Base-by-base conservation (phyloP, 257 asterid genomes). In the Lycium ferocissimum region DNA sequence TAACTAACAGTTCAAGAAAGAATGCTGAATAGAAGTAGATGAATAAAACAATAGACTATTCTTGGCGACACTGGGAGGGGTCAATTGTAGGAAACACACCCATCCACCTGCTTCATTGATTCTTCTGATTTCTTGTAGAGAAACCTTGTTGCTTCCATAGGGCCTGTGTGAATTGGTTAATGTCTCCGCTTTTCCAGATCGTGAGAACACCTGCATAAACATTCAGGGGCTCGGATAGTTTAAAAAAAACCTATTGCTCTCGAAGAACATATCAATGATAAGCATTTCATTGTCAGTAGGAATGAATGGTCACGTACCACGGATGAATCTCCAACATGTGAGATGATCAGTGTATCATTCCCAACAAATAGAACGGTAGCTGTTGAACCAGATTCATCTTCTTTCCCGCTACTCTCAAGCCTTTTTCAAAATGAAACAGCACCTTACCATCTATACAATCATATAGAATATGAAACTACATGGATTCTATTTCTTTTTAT, bases 281-380 rank as follows among this genome's bases (percentile, higher is more conserved):
- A 83, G 14, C 79, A 40, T 5, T 66, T 66, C 51, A 38, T 2
- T 83, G 38, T 33, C 38, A 43, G 26, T 14, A n/a, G 49, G 65
- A 35, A 57, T 11, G 20, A 5, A 20, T 51, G 26, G 18, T 81
- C 47, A 59, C 67, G 61, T 92, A 96, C 99, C 98, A 93, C 90
- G 67, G 95, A 87, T 17, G 98, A 97, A 88, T 95, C 99, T 65
- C 99, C 98, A 89, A 97, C 92, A 86, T 97, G 99, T 18, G 98
- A 85, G 57, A 95, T 87, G 84, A 90, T 88, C 85, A 96, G 81
- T 69, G 88, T 69, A 80, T 93, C 93, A 18, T 91, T 92, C 4
- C 93, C 90, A 51, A 94, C 76, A 59, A 97, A 88, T 78, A 94
- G 80, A 86, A 90, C 97, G 14, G 99, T 97, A 76, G 97, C 99